Evolutionary conservation across 2,329 filamentous ascomycete genomes (phyloP), one percentile per base, ranked within the genome.

Genomic region (Cordyceps sp.): DNA sequence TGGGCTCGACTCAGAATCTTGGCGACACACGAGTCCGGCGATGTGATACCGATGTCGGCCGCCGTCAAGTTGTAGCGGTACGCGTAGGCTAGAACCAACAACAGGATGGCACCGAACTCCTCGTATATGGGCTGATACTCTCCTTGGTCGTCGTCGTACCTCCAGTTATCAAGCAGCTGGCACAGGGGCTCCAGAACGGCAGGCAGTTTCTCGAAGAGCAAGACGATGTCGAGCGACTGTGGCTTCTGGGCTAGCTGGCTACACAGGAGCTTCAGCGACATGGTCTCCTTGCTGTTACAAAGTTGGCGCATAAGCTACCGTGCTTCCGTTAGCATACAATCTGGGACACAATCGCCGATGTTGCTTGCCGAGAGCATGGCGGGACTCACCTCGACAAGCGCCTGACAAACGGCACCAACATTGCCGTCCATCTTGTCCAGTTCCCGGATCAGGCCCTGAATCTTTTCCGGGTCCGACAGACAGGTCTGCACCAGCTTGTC

Each of bases 401-500:
- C 86, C 37, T 78, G 74, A 31, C 79, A 80, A 14, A 92, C 82
- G 3, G 84, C 83, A 3, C 82, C 84, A 3, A 83, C 83, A 50
- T 94, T 94, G 2, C 88, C 88, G 45, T 93, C 83, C 67, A 90
- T 85, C 31, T 78, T 78, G 35, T 93, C 84, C 17, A 98, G 62
- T 44, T 93, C 84, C 25, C 75, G 70, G 26, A 94, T 72, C 21
- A 93, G 62, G 27, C 75, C 69, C 41, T 85, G 79, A 1, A 81
- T 73, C 39, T 76, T 73, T 38, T 84, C 79, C 1, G 76, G 71
- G 41, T 92, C 83, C 10, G 70, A 67, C 30, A 78, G 67, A 39
- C 85, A 93, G 46, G 90, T 77, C 30, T 73, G 66, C 1, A 93
- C 69, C 10, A 98, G 60, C 20, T 74, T 69, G 19, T 90, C 80